Base-by-base conservation (phyloP, 108 stramenopile species). In the Craspedostauros australis region DNA sequence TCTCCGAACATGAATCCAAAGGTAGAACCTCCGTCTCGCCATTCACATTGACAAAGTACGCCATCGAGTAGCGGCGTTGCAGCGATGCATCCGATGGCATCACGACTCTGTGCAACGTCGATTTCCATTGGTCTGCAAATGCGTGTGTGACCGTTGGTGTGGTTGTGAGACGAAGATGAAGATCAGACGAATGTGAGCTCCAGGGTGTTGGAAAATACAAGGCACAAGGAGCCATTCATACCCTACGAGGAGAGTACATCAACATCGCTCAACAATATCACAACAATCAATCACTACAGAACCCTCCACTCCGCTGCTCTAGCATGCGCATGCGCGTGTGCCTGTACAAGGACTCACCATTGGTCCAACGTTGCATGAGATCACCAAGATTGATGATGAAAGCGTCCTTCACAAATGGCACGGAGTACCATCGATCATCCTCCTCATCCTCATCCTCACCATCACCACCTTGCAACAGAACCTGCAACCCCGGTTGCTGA, bases 321-420 rank as follows among this genome's bases (percentile, higher is more conserved):
- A 28, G 22, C 26, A 19, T 37, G 31, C 25, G 18, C 20, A 4
- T 5, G 20, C 18, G 20, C n/a, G n/a, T n/a, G n/a, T n/a, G n/a
- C 50, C 50, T 41, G 28, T 79, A 74, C n/a, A n/a, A n/a, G n/a
- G n/a, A 88, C 31, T 34, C 46, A 62, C 79, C 80, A 63, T 95
- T 89, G 0, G 93, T 91, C 93, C 93, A 95, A 54, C 83, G 41
- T 37, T 72, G 72, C 89, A 91, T 91, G 48, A 95, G 57, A 66
- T 95, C 93, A 18, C 93, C 93, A n/a, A 95, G 43, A 60, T 95
- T 95, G 50, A 95, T 73, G 26, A 91, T 70, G 26, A 95, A 88
- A 33, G 70, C 68, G 39, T 65, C 74, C 3, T 44, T 30, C 0
- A 57, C 39, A 4, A 82, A 32, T 6, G 86, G 84, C 2, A 89